Evolutionary conservation across 1,284 basidiomycete genomes (phyloP).

Genomic region (Kwoniella shivajii): DNA sequence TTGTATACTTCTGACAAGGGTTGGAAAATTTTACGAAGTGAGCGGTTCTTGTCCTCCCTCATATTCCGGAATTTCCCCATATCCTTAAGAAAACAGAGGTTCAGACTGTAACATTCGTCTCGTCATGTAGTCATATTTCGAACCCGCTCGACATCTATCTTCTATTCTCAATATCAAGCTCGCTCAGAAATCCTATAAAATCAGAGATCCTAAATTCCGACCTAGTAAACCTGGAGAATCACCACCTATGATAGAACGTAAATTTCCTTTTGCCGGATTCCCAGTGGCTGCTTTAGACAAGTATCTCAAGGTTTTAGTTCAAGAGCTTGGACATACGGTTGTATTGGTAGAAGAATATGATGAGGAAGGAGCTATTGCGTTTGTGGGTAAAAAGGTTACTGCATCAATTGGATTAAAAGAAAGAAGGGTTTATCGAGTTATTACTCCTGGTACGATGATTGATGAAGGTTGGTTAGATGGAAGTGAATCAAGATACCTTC

Average conservation of each 20-base stretch:
- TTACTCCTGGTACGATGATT: constrained; percentile 89
- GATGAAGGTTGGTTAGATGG: constrained; percentile 84
- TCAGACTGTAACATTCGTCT: too few species aligned
- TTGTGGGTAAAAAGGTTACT: constrained; percentile 62
- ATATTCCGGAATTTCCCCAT: background rate
- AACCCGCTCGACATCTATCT: constrained; percentile 79
- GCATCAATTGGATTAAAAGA: constrained; percentile 26
- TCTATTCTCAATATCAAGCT: constrained; percentile 61
- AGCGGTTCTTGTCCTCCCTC: constrained; percentile 17
- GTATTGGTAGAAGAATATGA: constrained; percentile 90
- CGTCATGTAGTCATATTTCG: constrained; percentile 86
- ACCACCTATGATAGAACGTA: background rate
- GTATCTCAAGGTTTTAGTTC: constrained; percentile 80
- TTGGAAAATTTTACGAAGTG: constrained; percentile 95
- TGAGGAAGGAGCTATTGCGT: constrained; percentile 16
- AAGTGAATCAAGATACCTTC: constrained; percentile 83
- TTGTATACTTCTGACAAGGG: constrained; percentile 83
- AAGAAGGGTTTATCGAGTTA: constrained; percentile 76
- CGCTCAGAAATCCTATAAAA: constrained; percentile 37
- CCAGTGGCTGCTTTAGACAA: constrained; percentile 82
- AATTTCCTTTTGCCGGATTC: constrained; percentile 82
- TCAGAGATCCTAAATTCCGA: background rate
- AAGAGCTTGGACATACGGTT: constrained; percentile 77
- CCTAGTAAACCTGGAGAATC: constrained; percentile 46
- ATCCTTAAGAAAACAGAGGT: background rate